Conservation (phyloP, 169 alveolate species). For the Plasmodium gonderi region DNA sequence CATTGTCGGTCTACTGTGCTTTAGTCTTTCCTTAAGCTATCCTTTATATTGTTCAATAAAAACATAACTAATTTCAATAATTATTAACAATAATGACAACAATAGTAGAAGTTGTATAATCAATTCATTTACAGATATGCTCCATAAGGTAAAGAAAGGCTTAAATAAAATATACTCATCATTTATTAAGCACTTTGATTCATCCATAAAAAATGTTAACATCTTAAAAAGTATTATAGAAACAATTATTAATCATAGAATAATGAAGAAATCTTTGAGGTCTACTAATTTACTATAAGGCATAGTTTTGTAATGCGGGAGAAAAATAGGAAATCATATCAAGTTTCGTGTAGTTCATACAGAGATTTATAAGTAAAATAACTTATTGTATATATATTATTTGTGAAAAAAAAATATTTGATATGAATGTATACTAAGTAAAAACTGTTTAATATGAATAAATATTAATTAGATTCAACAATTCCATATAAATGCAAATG, state of each 20-base stretch:
- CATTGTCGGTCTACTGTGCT: not conserved
- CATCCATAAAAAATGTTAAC: not conserved
- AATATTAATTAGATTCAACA: not conserved
- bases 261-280: not conserved
- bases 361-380: not conserved
- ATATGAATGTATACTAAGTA: not conserved
- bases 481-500: not conserved
- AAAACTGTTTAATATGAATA: not conserved
- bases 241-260: not conserved
- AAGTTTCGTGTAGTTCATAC: not conserved
- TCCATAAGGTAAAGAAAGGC: not conserved
- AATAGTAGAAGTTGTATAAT: not conserved
- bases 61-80: not conserved
- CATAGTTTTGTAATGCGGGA: not conserved
- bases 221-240: not conserved
- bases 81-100: not conserved
- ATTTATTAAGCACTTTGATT: not conserved
- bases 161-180: not conserved
- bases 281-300: not conserved
- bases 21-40: not conserved
- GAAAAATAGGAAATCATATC: not conserved
- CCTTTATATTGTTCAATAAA: not conserved
- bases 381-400: not conserved
- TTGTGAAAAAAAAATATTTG: not conserved
- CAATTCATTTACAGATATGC: not conserved